Evolutionary conservation across 345 rosid genomes (phyloP).

Genomic region (Syzygium aromaticum): DNA sequence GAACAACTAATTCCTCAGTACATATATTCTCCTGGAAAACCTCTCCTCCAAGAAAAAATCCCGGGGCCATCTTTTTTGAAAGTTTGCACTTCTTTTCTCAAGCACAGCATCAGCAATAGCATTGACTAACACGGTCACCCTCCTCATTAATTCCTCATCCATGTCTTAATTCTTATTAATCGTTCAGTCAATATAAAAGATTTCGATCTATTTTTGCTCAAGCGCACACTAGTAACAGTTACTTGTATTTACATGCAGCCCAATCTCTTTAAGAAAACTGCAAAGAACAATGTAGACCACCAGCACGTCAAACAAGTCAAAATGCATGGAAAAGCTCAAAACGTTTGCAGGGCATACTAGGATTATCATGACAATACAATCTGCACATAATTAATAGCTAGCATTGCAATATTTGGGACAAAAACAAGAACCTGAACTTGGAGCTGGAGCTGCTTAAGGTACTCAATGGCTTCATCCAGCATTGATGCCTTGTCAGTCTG

Average conservation of each 20-base stretch:
- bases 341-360: background rate
- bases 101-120: background rate
- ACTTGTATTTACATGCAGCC: background rate
- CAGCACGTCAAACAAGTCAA: background rate
- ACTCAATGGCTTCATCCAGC: slow-evolving; percentile 95
- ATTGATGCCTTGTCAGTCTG: slow-evolving; percentile 96
- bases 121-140: background rate
- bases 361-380: background rate
- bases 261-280: background rate
- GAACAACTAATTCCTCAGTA: too few species aligned
- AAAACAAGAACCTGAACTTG: slow-evolving; percentile 70
- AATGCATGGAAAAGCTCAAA: background rate
- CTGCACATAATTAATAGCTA: background rate
- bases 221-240: background rate
- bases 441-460: slow-evolving; percentile 90
- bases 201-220: background rate
- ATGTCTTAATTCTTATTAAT: background rate
- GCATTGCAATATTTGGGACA: background rate
- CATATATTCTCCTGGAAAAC: background rate
- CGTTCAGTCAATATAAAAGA: background rate
- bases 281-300: background rate
- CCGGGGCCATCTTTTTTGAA: background rate
- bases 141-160: background rate
- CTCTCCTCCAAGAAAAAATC: background rate
- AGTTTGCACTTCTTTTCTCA: background rate